Percentiles rank a stretch among this genome's conserved stretches.
phyloP scores from a whole-genome alignment of 345 rosid genomes.

The Citrus cavaleriei region DNA sequence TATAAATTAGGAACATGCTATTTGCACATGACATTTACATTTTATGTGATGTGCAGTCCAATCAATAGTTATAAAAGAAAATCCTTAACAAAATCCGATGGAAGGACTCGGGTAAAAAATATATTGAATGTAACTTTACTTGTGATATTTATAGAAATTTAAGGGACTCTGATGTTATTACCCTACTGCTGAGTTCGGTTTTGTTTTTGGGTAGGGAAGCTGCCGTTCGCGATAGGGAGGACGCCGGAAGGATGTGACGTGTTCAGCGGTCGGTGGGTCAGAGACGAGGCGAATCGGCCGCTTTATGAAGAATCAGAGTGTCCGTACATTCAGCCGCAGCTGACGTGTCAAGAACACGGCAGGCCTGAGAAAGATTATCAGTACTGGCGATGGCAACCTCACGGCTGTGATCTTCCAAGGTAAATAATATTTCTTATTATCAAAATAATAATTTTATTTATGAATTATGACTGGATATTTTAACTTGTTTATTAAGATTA shows the following conservation, averaged over 20 bases:
- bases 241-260: slow-evolving; percentile 60
- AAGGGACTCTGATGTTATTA: not conserved
- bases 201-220: slow-evolving; percentile 35
- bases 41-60: not conserved
- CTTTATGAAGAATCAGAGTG: slow-evolving; percentile 85
- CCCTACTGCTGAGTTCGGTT: not conserved
- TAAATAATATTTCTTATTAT: slow-evolving; percentile 5
- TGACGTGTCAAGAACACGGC: slow-evolving; percentile 90
- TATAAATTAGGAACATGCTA: no score
- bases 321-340: slow-evolving; percentile 93
- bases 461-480: not conserved
- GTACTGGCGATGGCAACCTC: slow-evolving; percentile 92
- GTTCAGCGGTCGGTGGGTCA: slow-evolving; percentile 83
- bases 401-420: slow-evolving; percentile 85
- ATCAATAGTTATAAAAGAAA: not conserved
- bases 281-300: slow-evolving; percentile 69
- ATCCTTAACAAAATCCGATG: not conserved
- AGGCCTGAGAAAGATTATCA: slow-evolving; percentile 77
- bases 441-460: no score
- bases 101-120: not conserved
- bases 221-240: slow-evolving; percentile 59
- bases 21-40: no score
- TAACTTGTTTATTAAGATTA: not conserved
- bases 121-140: not conserved
- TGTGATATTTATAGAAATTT: not conserved